Base-by-base conservation (phyloP, 768 basidiomycete species). In the Grammothele lineata region DNA sequence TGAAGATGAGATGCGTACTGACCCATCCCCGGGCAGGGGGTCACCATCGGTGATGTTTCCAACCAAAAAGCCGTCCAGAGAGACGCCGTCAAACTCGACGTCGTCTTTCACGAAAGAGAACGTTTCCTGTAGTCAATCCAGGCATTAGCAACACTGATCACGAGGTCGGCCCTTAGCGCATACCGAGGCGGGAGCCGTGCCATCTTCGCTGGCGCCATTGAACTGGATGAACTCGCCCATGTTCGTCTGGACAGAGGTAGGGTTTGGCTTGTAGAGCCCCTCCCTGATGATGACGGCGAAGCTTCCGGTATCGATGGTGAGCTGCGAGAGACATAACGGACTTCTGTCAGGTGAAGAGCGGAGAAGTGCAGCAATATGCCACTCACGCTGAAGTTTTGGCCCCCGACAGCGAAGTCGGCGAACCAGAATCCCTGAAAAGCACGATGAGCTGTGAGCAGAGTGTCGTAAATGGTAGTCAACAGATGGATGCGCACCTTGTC, bases 201-300 rank as follows among this genome's bases (percentile, higher is more conserved):
- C 43, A 19, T 53, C 51, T 25, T 44, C 17, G 35, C 40, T 53
- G 3, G 51, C 51, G 10, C 51, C 51, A 17, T 45, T 45, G 43
- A 53, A 53, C 36, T 53, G 51, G 15, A 48, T 53, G 43, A 48
- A 53, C 19, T 53, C 47, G 39, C 51, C 47, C 25, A 40, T 11
- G 26, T 53, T 48, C 14, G 51, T 53, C 33, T 40, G 47, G 19
- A 45, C n/a, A 3, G 51, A 53, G 12, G 47, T 33, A 3, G 47
- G 17, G 22, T 34, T 47, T 2, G 51, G 51, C 24, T 48, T 18
- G 26, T 53, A 53, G 15, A 48, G 26, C 6, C 51, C 51, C 18
- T 53, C 4, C 26, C 39, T 36, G 15, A 53, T 39, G 9, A 53
- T 33, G 4, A 48, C 21, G 12, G 51, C 51, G 27, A 53, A 48